Conservation (phyloP, 1,284 basidiomycete genomes). For the Ceratorhiza oryzae-sativae region DNA sequence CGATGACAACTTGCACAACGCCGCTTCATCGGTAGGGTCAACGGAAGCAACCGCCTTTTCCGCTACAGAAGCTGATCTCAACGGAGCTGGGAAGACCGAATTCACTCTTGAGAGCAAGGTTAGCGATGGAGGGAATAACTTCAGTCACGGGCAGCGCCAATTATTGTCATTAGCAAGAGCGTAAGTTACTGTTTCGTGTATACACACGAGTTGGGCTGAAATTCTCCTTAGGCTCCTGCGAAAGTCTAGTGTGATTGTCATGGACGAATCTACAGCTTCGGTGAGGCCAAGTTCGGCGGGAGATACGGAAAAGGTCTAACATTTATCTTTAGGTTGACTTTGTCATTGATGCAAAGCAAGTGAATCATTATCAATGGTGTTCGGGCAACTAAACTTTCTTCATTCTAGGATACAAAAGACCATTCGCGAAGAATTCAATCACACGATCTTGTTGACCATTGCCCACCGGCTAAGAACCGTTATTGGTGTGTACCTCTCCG, state of each 20-base stretch:
- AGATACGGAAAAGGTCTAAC: too few relatives aligned
- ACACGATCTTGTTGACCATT: slow-evolving; percentile 76
- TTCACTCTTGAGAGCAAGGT: slow-evolving; percentile 76
- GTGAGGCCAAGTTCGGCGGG: background rate
- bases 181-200: background rate
- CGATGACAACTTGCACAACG: slow-evolving; percentile 51
- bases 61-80: slow-evolving; percentile 11
- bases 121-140: slow-evolving; percentile 80
- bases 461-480: slow-evolving; percentile 41
- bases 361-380: too few relatives aligned
- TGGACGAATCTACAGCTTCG: slow-evolving; percentile 38
- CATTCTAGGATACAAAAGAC: slow-evolving; percentile 70
- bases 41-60: too few relatives aligned
- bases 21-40: too few relatives aligned
- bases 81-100: slow-evolving; percentile 47
- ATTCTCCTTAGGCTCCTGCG: background rate
- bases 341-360: slow-evolving; percentile 52
- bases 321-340: slow-evolving; percentile 58
- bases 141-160: slow-evolving; percentile 85
- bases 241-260: slow-evolving; percentile 32
- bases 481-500: slow-evolving; percentile 9
- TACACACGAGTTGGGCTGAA: background rate
- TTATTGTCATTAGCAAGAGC: slow-evolving; percentile 73
- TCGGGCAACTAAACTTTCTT: background rate
- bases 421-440: slow-evolving; percentile 75